These are phyloP conservation scores for Lolium perenne DNA, from an alignment of 176 grass and related monocot species.

Conservation along the genomic window DNA sequence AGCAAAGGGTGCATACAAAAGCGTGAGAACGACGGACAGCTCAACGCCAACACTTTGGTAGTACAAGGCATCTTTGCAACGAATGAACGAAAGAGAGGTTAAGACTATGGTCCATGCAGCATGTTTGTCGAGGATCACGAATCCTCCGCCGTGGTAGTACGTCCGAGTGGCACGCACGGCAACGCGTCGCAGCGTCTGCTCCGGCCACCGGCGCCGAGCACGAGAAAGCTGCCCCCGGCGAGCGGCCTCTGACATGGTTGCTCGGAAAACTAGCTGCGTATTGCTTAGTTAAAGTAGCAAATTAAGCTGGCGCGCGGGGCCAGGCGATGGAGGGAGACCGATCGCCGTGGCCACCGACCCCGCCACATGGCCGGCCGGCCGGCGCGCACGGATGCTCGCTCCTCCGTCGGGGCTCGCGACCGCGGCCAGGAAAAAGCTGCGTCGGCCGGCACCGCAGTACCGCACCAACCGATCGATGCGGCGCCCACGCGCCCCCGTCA, in stretches of 20 bases:
- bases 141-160: not conserved
- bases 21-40: too few species aligned
- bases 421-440: not conserved
- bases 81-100: too few species aligned
- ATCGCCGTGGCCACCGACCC: constrained; percentile 29
- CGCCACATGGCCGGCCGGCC: constrained; percentile 40
- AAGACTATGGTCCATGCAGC: too few species aligned
- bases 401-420: not conserved
- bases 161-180: not conserved
- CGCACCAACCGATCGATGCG: not conserved
- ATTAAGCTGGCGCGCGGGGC: not conserved
- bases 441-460: constrained; percentile 13
- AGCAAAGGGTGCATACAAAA: too few species aligned
- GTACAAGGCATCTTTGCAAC: too few species aligned
- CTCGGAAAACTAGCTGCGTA: not conserved
- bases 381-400: not conserved
- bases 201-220: not conserved
- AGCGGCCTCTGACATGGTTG: not conserved
- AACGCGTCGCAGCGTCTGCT: not conserved
- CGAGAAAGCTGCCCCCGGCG: not conserved
- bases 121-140: too few species aligned
- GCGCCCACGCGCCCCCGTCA: not conserved
- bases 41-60: too few species aligned
- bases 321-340: not conserved
- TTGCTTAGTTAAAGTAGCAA: not conserved